These are phyloP conservation scores for Solanum okadae DNA, from an alignment of 257 asterid genomes.

Conservation along the genomic window DNA sequence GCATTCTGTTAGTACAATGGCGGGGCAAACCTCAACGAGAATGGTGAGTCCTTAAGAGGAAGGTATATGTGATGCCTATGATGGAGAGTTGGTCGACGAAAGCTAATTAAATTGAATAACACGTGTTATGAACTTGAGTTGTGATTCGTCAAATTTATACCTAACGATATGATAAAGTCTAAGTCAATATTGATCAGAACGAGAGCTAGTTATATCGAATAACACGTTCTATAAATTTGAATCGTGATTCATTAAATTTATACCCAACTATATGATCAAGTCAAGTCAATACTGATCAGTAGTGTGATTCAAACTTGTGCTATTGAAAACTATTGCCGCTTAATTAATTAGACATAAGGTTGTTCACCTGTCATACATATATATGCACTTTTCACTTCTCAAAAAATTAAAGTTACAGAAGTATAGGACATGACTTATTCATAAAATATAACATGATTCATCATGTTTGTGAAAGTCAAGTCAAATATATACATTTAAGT, in stretches of 20 bases:
- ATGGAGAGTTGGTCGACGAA: not conserved
- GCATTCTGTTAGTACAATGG: not conserved
- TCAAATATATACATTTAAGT: not conserved
- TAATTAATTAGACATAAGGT: not conserved
- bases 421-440: not conserved
- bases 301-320: not conserved
- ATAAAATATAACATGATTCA: not conserved
- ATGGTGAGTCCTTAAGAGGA: not conserved
- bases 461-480: not conserved
- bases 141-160: not conserved
- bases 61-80: not conserved
- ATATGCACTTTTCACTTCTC: not conserved
- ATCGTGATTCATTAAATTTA: not conserved
- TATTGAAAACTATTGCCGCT: not conserved
- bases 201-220: not conserved
- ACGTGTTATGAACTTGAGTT: not conserved
- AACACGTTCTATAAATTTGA: not conserved
- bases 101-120: not conserved
- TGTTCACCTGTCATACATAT: not conserved
- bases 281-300: not conserved
- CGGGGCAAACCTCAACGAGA: not conserved
- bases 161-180: not conserved
- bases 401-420: not conserved
- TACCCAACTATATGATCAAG: not conserved
- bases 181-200: not conserved